Conservation (phyloP, 2,329 filamentous ascomycete species). For the Aspergillus fructus region DNA sequence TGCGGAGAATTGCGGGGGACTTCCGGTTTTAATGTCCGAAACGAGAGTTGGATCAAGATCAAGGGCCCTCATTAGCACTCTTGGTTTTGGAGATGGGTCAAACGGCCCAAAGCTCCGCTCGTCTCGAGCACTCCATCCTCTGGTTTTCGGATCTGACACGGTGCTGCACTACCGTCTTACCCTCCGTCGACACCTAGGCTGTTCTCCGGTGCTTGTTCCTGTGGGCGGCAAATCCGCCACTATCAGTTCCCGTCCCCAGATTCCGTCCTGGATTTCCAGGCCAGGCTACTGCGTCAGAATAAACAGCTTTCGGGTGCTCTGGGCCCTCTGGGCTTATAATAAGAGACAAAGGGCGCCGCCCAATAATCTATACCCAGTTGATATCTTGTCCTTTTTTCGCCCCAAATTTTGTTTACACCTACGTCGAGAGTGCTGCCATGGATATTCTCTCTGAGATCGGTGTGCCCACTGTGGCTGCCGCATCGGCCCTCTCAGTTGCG, state of each 20-base stretch:
- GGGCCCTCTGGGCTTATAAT: neutral
- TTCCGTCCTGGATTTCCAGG: conserved; percentile 14
- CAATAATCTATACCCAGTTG: neutral
- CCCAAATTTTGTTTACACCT: neutral
- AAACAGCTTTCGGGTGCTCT: neutral
- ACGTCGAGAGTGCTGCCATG: conserved; percentile 18
- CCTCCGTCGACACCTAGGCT: neutral
- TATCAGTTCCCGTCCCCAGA: conserved; percentile 25
- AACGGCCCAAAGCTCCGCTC: too few species aligned
- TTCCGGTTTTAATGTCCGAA: neutral
- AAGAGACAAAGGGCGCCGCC: neutral
- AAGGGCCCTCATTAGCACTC: neutral
- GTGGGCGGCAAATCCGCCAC: conserved; percentile 25
- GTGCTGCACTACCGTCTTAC: conserved; percentile 3
- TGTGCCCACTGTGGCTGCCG: conserved; percentile 30
- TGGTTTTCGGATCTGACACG: conserved; percentile 1
- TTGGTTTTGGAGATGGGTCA: neutral
- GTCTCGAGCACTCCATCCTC: neutral
- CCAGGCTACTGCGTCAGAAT: neutral
- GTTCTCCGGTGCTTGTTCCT: neutral
- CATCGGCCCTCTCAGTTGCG: conserved; percentile 36
- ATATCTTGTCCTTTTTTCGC: neutral
- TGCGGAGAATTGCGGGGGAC: neutral
- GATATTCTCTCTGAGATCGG: conserved; percentile 29
- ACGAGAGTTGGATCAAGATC: too few species aligned